These are phyloP conservation scores for Monilinia fructicola DNA, from an alignment of 2,329 filamentous ascomycete genomes.

Conservation along the genomic window DNA sequence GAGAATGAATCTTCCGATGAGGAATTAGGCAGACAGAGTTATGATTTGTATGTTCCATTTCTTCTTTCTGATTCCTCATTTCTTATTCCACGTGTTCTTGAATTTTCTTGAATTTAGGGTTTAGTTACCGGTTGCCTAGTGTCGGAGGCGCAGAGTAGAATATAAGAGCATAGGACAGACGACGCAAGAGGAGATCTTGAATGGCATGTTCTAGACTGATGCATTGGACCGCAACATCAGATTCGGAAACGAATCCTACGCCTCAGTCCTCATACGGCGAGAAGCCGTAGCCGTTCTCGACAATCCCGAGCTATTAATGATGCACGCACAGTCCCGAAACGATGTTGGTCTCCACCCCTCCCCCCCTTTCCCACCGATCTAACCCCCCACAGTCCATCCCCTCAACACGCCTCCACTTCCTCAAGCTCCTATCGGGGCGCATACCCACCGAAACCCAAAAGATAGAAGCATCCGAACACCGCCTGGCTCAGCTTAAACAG, in stretches of 20 bases:
- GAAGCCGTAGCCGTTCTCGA: constrained; percentile 56
- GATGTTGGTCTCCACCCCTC: constrained; percentile 48
- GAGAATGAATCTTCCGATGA: constrained; percentile 28
- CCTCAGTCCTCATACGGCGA: constrained; percentile 41
- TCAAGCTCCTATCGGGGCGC: constrained; percentile 42
- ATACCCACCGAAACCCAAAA: constrained; percentile 12
- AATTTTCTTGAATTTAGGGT: neutral
- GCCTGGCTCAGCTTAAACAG: constrained; percentile 12
- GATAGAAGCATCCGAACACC: neutral
- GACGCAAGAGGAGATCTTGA: neutral
- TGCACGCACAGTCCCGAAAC: constrained; percentile 54
- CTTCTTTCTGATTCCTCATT: neutral
- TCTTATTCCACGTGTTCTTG: neutral
- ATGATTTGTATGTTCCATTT: constrained; percentile 29
- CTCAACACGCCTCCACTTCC: constrained; percentile 56
- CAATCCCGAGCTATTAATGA: constrained; percentile 58
- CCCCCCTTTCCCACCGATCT: neutral
- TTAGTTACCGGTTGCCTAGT: neutral
- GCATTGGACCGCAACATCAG: constrained; percentile 21
- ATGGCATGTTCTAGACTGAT: neutral
- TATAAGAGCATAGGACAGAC: neutral
- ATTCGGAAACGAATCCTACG: constrained; percentile 34
- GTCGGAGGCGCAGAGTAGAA: no score
- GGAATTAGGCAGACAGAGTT: constrained; percentile 22
- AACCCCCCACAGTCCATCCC: constrained; percentile 50